phyloP scores from a whole-genome alignment of 768 basidiomycete species.

The Mycena filopes region DNA sequence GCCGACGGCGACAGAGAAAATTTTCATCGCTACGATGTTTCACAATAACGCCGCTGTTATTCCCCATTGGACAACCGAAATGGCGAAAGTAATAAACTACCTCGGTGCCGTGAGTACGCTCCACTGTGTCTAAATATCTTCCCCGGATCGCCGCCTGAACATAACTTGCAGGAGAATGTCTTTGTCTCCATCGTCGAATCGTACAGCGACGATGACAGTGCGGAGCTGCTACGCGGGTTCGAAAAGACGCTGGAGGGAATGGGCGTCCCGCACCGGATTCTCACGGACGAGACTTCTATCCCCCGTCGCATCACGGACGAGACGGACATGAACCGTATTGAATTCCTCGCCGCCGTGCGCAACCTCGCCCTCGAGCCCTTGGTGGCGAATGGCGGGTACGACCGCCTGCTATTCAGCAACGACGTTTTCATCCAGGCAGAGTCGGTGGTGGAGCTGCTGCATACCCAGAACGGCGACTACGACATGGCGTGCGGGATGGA shows the following conservation, averaged over 20 bases:
- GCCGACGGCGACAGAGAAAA: conserved; percentile 42
- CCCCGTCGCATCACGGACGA: conserved; percentile 35
- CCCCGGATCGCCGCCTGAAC: too few relatives aligned
- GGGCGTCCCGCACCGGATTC: conserved; percentile 43
- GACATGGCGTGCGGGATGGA: conserved; percentile 58
- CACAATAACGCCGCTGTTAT: conserved; percentile 50
- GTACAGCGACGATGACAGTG: conserved; percentile 45
- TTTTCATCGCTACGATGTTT: conserved; percentile 55
- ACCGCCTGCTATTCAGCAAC: conserved; percentile 54
- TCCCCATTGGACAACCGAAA: conserved; percentile 50
- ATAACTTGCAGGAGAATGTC: conserved; percentile 44
- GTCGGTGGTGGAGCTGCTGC: conserved; percentile 50
- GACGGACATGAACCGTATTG: conserved; percentile 45
- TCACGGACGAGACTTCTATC: conserved; percentile 40
- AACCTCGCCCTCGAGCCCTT: conserved; percentile 56
- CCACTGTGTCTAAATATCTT: too few relatives aligned
- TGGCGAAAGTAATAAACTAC: conserved; percentile 48
- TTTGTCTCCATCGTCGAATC: conserved; percentile 40
- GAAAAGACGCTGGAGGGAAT: conserved; percentile 36
- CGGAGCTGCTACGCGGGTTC: conserved; percentile 43
- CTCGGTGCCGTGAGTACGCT: conserved; percentile 42
- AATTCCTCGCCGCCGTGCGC: conserved; percentile 50
- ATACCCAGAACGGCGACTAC: conserved; percentile 49
- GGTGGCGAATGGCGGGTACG: conserved; percentile 46
- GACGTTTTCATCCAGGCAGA: conserved; percentile 55